phyloP scores from a whole-genome alignment of 768 basidiomycete species.

The Podaxis mareebaensis region DNA sequence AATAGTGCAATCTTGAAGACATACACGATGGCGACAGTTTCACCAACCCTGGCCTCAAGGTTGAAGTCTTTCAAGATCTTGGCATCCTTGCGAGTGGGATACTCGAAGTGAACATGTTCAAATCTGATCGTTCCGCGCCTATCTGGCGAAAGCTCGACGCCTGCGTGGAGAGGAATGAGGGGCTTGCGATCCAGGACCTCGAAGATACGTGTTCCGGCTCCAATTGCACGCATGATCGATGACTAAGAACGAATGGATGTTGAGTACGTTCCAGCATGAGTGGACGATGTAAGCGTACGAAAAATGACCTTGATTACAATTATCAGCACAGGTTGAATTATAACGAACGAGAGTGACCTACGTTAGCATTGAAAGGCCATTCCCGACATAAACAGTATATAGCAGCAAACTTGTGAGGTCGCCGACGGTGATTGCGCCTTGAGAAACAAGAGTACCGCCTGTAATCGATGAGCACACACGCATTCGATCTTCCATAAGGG shows the following conservation, averaged over 20 bases:
- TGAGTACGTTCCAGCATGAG: background rate
- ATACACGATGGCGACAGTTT: constrained; percentile 90
- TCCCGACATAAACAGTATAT: constrained; percentile 89
- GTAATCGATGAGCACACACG: constrained; percentile 7
- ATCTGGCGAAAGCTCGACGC: constrained; percentile 53
- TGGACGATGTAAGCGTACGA: constrained; percentile 41
- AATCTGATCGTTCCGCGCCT: constrained; percentile 76
- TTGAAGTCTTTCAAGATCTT: constrained; percentile 82
- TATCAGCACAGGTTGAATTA: constrained; percentile 11
- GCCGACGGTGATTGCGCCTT: constrained; percentile 87
- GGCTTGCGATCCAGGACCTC: constrained; percentile 85
- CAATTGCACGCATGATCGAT: constrained; percentile 95
- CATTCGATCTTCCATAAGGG: background rate
- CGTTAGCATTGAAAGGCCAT: constrained; percentile 79
- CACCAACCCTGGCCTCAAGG: constrained; percentile 78
- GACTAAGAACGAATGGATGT: constrained; percentile 45
- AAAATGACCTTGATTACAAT: constrained; percentile 43
- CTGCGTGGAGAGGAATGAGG: constrained; percentile 65
- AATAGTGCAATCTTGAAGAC: constrained; percentile 29
- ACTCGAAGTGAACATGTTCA: constrained; percentile 84
- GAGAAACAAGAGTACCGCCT: constrained; percentile 92
- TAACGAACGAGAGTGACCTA: constrained; percentile 33
- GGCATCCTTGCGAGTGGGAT: constrained; percentile 82
- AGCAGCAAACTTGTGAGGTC: constrained; percentile 87
- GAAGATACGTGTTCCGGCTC: constrained; percentile 92